Evolutionary conservation across 164 flowering plant genomes (phyloP).

Genomic region (Kalanchoe fedtschenkoi): DNA sequence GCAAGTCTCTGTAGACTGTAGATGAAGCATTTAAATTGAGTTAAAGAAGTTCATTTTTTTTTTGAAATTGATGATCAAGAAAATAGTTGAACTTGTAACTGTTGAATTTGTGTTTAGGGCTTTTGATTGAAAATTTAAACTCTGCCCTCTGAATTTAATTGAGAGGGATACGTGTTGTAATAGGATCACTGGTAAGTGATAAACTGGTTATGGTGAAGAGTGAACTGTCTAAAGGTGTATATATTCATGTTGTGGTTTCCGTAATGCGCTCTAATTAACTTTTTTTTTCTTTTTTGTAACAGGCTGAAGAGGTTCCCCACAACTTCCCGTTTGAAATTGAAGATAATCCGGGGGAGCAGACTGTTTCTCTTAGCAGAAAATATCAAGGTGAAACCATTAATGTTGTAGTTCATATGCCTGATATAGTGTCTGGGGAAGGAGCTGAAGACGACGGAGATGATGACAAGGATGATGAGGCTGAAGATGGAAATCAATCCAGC

Average conservation of each 20-base stretch:
- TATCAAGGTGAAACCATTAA: constrained; percentile 54
- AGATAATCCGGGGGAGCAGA: constrained; percentile 53
- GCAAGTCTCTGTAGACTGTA: too few relatives aligned
- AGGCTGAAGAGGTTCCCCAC: constrained; percentile 51
- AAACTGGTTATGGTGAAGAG: too few relatives aligned
- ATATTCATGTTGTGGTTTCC: not conserved
- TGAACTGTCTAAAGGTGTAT: not conserved
- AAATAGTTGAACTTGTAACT: too few relatives aligned
- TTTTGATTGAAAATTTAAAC: too few relatives aligned
- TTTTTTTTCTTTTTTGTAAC: not conserved
- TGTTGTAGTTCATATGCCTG: constrained; percentile 75
- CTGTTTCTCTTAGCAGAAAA: constrained; percentile 43
- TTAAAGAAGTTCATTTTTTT: too few relatives aligned
- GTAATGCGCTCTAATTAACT: not conserved
- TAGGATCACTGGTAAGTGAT: too few relatives aligned
- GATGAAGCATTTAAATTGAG: too few relatives aligned
- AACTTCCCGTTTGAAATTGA: constrained; percentile 65
- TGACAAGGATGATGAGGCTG: constrained; percentile 23
- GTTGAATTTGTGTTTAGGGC: too few relatives aligned
- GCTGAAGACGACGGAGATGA: constrained; percentile 19
- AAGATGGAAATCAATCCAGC: constrained; percentile 22
- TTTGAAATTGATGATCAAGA: too few relatives aligned
- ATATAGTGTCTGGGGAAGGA: constrained; percentile 44
- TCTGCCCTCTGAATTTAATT: too few relatives aligned
- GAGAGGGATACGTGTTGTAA: too few relatives aligned